phyloP scores from a whole-genome alignment of 495 filamentous ascomycete species.

The Sordaria brevicollis region DNA sequence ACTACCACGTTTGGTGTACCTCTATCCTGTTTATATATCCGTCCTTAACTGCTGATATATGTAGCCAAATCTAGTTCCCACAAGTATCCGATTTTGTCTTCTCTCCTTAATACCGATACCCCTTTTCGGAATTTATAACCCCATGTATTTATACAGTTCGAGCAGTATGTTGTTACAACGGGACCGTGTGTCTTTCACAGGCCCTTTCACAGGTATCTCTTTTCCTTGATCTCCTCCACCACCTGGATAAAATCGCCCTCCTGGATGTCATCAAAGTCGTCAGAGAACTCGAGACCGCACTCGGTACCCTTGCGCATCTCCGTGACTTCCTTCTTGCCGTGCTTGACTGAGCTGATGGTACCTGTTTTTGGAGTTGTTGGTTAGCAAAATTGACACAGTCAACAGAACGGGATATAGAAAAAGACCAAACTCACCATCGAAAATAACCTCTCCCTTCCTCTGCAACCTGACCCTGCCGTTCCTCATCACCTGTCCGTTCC shows the following conservation, averaged over 20 bases:
- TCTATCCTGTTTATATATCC: not conserved
- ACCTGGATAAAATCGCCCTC: constrained; percentile 78
- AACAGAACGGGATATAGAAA: not conserved
- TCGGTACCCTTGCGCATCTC: constrained; percentile 88
- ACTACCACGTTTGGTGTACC: not conserved
- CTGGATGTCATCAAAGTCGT: constrained; percentile 59
- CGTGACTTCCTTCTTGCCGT: constrained; percentile 78
- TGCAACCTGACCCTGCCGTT: constrained; percentile 59
- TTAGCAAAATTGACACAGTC: no score
- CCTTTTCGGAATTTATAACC: no score
- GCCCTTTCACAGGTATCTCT: constrained; percentile 49
- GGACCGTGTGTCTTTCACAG: not conserved
- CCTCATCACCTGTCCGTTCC: constrained; percentile 62
- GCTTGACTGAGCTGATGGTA: constrained; percentile 68
- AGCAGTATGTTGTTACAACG: not conserved
- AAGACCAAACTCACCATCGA: constrained; percentile 54
- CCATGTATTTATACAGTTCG: not conserved
- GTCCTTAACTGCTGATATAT: not conserved
- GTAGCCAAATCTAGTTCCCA: not conserved
- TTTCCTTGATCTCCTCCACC: constrained; percentile 69
- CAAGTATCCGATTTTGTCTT: not conserved
- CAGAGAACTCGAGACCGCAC: constrained; percentile 80
- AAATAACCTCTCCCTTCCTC: constrained; percentile 55
- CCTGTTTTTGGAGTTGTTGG: constrained; percentile 39
- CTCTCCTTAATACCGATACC: no score